Evolutionary conservation across 805 yeast species (phyloP).

Genomic region (Wickerhamomyces hampshirensis): DNA sequence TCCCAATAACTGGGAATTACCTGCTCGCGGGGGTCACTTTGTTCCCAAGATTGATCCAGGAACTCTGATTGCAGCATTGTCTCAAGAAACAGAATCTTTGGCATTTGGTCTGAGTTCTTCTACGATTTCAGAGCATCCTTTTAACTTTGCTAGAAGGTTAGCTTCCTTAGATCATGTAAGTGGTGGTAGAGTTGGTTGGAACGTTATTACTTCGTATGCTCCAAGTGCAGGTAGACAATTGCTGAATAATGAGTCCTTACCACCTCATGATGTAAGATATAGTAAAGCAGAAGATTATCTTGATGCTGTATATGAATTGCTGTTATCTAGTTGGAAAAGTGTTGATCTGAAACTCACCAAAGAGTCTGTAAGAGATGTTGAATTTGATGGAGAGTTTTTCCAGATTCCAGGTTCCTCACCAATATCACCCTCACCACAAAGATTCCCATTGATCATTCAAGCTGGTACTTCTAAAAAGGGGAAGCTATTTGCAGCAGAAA

Average conservation of each 20-base stretch:
- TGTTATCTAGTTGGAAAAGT: slow-evolving; percentile 28
- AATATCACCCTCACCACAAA: slow-evolving; percentile 36
- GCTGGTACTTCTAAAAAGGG: slow-evolving; percentile 40
- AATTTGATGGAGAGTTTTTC: slow-evolving; percentile 34
- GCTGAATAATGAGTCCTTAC: slow-evolving; percentile 24
- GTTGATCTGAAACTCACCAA: slow-evolving; percentile 24
- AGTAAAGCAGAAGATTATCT: slow-evolving; percentile 35
- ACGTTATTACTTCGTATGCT: slow-evolving; percentile 40
- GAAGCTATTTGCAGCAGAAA: slow-evolving; percentile 36
- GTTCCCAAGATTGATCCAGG: slow-evolving; percentile 33
- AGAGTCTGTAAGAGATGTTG: slow-evolving; percentile 34
- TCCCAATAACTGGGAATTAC: slow-evolving; percentile 29
- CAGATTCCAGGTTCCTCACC: slow-evolving; percentile 30
- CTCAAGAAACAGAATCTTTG: slow-evolving; percentile 35
- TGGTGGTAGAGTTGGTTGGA: slow-evolving; percentile 43
- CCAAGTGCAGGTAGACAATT: slow-evolving; percentile 39
- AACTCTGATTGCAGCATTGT: slow-evolving; percentile 31
- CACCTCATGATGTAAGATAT: slow-evolving; percentile 39
- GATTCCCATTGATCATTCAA: slow-evolving; percentile 39
- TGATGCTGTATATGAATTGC: slow-evolving; percentile 33
- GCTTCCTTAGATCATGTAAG: slow-evolving; percentile 37
- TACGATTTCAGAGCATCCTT: slow-evolving; percentile 40
- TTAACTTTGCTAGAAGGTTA: slow-evolving; percentile 30
- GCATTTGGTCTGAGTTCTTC: slow-evolving; percentile 38
- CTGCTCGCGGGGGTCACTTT: slow-evolving; percentile 26